A percentile compares a stretch with the other conserved stretches of the same genome.
Evolutionary conservation across 331 rosid genomes (phyloP).

Genomic region (Cydonia oblonga): DNA sequence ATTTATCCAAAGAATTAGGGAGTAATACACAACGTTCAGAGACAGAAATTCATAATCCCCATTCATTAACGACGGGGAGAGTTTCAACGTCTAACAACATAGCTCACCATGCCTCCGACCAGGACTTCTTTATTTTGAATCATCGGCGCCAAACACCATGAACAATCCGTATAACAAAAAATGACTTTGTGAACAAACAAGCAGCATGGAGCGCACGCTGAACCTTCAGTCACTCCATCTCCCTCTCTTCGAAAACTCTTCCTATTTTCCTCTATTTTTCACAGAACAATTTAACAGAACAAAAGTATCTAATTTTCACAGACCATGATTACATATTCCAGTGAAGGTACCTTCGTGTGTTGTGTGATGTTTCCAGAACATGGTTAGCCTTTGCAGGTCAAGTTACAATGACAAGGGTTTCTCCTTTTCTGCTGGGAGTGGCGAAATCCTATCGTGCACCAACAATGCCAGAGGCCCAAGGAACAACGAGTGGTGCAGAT

Average conservation of each 20-base stretch:
- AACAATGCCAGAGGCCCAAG: conserved; percentile 82
- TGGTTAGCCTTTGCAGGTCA: conserved; percentile 1
- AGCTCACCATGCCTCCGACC: background rate
- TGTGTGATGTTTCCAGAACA: background rate
- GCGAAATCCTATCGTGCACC: conserved; percentile 10
- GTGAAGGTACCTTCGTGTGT: conserved; percentile 12
- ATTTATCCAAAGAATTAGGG: background rate
- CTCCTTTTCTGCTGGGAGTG: conserved; percentile 2
- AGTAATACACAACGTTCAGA: background rate
- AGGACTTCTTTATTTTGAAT: conserved; percentile 7
- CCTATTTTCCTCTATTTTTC: conserved; percentile 14
- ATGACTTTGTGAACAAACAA: conserved; percentile 1
- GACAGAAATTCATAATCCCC: background rate
- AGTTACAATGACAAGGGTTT: background rate
- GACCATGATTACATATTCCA: conserved; percentile 18
- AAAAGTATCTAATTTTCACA: conserved; percentile 11
- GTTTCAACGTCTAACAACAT: background rate
- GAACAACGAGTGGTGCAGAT: conserved; percentile 63
- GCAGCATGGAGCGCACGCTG: background rate
- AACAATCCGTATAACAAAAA: conserved; percentile 8
- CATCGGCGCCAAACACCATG: background rate
- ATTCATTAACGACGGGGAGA: background rate
- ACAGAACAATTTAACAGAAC: conserved; percentile 8
- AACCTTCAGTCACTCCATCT: background rate
- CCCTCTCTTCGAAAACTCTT: background rate